phyloP scores from a whole-genome alignment of 495 filamentous ascomycete genomes.

The Penicillium dipodomyicola region DNA sequence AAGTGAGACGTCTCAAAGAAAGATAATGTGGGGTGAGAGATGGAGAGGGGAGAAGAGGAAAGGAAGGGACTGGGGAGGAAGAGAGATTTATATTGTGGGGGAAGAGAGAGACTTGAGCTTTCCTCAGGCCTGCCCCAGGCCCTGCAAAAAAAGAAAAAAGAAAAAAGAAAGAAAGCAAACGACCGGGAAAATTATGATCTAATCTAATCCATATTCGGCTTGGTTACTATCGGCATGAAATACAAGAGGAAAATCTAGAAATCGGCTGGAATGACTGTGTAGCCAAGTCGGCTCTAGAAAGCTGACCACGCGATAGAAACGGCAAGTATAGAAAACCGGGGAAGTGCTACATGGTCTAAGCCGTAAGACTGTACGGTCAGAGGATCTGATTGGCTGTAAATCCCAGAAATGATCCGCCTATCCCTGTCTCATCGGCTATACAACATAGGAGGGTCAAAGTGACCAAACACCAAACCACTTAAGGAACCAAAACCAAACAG shows the following conservation, averaged over 20 bases:
- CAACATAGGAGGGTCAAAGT: background rate
- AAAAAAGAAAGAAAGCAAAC: background rate
- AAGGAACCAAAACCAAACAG: conserved; percentile 15
- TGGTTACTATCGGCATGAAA: background rate
- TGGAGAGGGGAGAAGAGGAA: background rate
- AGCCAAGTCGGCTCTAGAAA: conserved; percentile 14
- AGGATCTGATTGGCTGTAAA: conserved; percentile 3
- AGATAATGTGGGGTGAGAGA: background rate
- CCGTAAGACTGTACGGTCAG: conserved; percentile 3
- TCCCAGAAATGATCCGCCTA: background rate
- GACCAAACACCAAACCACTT: background rate
- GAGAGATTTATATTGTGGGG: conserved; percentile 3
- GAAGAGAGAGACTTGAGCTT: background rate
- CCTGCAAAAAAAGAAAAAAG: background rate
- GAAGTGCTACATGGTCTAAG: conserved; percentile 20
- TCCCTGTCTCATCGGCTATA: background rate
- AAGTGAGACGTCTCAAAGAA: background rate
- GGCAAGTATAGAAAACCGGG: conserved; percentile 17
- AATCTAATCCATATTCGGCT: background rate
- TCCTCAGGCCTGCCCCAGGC: conserved; percentile 2
- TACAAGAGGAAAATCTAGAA: background rate
- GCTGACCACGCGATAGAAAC: conserved; percentile 11
- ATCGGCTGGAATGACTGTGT: conserved; percentile 6
- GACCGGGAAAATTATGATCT: background rate
- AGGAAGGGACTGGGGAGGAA: conserved; percentile 1